These are phyloP conservation scores for Fomitopsis betulina DNA, from an alignment of 1,284 basidiomycete genomes.

Conservation along the genomic window DNA sequence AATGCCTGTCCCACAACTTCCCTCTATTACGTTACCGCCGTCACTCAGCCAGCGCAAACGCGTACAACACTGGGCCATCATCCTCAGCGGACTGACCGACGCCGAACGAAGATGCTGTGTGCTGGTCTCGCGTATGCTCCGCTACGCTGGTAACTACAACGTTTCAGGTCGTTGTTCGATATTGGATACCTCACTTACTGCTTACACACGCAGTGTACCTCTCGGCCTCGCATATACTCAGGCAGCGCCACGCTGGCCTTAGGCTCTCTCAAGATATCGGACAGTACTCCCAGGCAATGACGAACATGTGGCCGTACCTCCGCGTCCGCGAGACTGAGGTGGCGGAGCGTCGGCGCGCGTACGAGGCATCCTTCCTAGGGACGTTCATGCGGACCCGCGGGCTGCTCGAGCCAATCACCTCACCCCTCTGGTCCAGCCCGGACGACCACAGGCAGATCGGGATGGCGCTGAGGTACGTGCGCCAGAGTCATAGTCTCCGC, in stretches of 20 bases:
- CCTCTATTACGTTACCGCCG: constrained; percentile 49
- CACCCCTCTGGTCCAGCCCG: constrained; percentile 54
- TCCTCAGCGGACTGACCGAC: constrained; percentile 44
- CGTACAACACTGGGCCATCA: constrained; percentile 47
- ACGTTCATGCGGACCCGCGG: constrained; percentile 22
- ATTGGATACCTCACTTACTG: background rate
- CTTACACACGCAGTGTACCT: constrained; percentile 45
- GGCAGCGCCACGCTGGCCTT: constrained; percentile 39
- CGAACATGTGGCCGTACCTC: constrained; percentile 70
- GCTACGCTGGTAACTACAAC: constrained; percentile 53
- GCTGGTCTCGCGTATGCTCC: constrained; percentile 53
- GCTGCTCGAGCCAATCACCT: constrained; percentile 32
- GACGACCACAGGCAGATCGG: constrained; percentile 51
- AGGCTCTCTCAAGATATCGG: constrained; percentile 35
- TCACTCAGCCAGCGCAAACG: constrained; percentile 50
- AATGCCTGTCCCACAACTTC: constrained; percentile 24
- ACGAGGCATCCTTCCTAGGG: constrained; percentile 45
- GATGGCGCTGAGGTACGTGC: constrained; percentile 49
- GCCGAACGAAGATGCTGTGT: constrained; percentile 39
- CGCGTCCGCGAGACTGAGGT: constrained; percentile 42
- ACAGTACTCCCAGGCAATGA: constrained; percentile 39
- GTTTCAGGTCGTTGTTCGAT: background rate
- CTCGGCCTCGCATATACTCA: constrained; percentile 48
- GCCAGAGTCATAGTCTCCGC: background rate
- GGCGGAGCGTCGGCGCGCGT: constrained; percentile 31